phyloP scores from a whole-genome alignment of 2,329 filamentous ascomycete genomes.

The Coniochaeta sp. region DNA sequence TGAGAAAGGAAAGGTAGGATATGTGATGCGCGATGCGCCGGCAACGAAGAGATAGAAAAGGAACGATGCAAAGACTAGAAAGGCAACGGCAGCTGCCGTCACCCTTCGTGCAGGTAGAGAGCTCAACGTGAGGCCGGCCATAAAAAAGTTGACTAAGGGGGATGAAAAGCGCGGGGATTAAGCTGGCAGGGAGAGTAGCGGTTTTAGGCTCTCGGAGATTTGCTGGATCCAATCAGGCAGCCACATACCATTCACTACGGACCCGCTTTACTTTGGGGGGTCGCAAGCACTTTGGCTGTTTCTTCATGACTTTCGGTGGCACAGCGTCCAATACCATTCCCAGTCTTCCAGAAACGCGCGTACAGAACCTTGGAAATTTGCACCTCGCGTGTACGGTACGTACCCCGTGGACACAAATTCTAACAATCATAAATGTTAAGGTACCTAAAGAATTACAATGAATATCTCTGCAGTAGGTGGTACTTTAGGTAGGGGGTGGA shows the following conservation, averaged over 20 bases:
- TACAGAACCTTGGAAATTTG: constrained; percentile 19
- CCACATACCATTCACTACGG: background rate
- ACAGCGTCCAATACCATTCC: too few species aligned
- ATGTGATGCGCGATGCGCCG: background rate
- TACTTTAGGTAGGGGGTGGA: too few species aligned
- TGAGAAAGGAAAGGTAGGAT: background rate
- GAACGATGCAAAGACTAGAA: background rate
- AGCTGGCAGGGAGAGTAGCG: background rate
- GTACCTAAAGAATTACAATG: too few species aligned
- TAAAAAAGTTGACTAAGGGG: background rate
- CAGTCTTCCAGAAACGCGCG: too few species aligned
- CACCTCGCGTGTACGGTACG: too few species aligned
- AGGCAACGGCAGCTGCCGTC: background rate
- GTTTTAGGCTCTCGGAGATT: background rate
- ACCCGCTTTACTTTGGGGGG: too few species aligned
- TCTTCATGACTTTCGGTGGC: too few species aligned
- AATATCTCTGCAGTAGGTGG: too few species aligned
- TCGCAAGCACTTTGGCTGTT: too few species aligned
- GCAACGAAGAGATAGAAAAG: background rate
- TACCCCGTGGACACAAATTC: too few species aligned
- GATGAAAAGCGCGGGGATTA: background rate
- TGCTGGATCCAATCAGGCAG: background rate
- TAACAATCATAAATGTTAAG: too few species aligned
- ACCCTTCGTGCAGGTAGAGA: background rate
- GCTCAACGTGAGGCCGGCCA: background rate